Evolutionary conservation across 2,329 filamentous ascomycete species (phyloP).

Genomic region (Claviceps capensis): DNA sequence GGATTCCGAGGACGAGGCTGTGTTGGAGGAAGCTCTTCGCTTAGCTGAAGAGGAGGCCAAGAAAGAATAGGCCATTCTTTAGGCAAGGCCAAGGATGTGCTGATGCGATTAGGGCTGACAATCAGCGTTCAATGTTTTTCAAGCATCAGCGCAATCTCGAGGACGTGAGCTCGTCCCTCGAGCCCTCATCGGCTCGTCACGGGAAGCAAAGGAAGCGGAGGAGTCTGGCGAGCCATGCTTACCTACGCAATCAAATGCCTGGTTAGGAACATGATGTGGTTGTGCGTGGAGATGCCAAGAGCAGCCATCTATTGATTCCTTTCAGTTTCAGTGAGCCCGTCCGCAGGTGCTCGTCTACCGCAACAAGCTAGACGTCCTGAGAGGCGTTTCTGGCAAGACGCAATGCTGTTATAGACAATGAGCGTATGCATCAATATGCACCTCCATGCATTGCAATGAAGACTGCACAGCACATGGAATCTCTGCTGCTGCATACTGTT

Average conservation of each 20-base stretch:
- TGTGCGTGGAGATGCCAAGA: too few relatives aligned
- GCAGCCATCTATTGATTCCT: too few relatives aligned
- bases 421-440: background rate
- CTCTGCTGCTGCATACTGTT: background rate
- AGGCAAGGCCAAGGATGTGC: background rate
- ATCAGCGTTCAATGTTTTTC: background rate
- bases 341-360: background rate
- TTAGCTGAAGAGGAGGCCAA: constrained; percentile 17
- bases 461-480: background rate
- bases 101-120: background rate
- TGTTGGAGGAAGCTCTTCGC: constrained; percentile 22
- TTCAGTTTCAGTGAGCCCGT: too few relatives aligned
- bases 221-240: background rate
- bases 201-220: background rate
- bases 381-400: background rate
- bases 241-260: too few relatives aligned
- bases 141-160: background rate
- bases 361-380: background rate
- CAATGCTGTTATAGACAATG: background rate
- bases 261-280: too few relatives aligned
- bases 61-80: constrained; percentile 6
- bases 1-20: constrained; percentile 23
- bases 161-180: background rate
- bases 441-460: background rate
- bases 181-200: background rate